These are phyloP conservation scores for Pythium monospermum DNA, from an alignment of 352 stramenopile species.

Conservation along the genomic window DNA sequence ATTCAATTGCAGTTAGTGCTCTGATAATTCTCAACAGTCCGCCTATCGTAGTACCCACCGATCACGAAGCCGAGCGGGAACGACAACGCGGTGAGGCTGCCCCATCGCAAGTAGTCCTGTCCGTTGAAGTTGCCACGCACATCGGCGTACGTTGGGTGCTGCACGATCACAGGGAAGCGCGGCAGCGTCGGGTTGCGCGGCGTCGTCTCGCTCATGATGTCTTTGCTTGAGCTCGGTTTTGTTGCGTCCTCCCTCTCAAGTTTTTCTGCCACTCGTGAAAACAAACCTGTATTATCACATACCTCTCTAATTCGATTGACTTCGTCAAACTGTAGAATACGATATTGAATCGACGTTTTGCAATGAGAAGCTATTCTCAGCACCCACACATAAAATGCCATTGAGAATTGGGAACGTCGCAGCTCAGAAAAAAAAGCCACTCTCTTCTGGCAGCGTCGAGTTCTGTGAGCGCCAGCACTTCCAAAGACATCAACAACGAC, in stretches of 20 bases:
- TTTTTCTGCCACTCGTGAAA: constrained; percentile 16
- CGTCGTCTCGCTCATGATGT: constrained; percentile 42
- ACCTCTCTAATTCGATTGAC: background rate
- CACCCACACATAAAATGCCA: background rate
- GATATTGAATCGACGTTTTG: constrained; percentile 11
- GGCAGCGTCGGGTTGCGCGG: constrained; percentile 49
- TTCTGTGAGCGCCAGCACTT: too few relatives aligned
- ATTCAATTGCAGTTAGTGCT: too few relatives aligned
- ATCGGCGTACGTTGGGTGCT: constrained; percentile 75
- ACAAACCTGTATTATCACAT: constrained; percentile 6
- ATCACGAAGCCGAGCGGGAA: constrained; percentile 77
- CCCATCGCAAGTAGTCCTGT: constrained; percentile 59
- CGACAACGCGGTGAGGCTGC: constrained; percentile 52
- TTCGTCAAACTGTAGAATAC: background rate
- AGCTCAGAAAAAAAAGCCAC: background rate
- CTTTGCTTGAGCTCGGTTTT: background rate
- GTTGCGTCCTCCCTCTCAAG: constrained; percentile 1
- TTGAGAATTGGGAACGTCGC: background rate
- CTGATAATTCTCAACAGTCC: too few relatives aligned
- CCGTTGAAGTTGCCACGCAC: constrained; percentile 63
- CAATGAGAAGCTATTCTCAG: constrained; percentile 11
- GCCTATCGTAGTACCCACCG: too few relatives aligned
- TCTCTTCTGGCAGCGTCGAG: too few relatives aligned
- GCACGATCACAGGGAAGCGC: constrained; percentile 72
- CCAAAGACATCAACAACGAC: too few relatives aligned